Base-by-base conservation (phyloP, 2,329 filamentous ascomycete genomes). In the Apiospora aurea region DNA sequence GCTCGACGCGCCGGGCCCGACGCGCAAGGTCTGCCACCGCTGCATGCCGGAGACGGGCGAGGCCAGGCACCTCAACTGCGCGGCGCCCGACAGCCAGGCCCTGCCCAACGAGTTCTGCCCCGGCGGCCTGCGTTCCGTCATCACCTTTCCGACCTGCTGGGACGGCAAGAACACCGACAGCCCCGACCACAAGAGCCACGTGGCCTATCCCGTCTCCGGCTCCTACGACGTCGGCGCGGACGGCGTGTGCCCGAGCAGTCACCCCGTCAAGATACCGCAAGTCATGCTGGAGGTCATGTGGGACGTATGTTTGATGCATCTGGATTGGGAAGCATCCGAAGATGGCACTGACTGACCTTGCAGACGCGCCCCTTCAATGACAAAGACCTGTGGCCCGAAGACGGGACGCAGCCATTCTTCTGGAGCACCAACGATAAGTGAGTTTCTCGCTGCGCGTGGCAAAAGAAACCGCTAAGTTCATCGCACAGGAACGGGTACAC, bases 121-220 rank as follows among this genome's bases (percentile, higher is more conserved):
- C 38, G 77, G 76, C 2, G 80, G 80, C 3, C 82, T 82, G 66
- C 81, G 84, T 78, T 81, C 83, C 57, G 85, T 84, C 69, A 81
- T 84, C 73, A 82, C 83, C 13, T 85, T 86, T 79, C 85, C 85
- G 38, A 85, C 84, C 38, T 86, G 87, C 81, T 89, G 87, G 87
- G 82, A 89, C 70, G 87, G 87, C 21, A 80, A 81, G 68, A 82
- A 87, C 74, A 74, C 85, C 51, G 86, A 88, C 75, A 81, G 82
- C 18, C 72, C 81, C 0, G 83, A 88, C 77, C 86, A 88, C 78
- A 83, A 83, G 71, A 85, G 80, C 66, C 88, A 89, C 76, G 82
- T 89, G 73, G 80, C 83, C 6, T 89, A 88, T 73, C 87, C 78
- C 44, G 83, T 83, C 67, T 73, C 72, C 69, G 75, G 77, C 1